Evolutionary conservation across 2,329 filamentous ascomycete species (phyloP).

Genomic region (Sporothrix curviconia): DNA sequence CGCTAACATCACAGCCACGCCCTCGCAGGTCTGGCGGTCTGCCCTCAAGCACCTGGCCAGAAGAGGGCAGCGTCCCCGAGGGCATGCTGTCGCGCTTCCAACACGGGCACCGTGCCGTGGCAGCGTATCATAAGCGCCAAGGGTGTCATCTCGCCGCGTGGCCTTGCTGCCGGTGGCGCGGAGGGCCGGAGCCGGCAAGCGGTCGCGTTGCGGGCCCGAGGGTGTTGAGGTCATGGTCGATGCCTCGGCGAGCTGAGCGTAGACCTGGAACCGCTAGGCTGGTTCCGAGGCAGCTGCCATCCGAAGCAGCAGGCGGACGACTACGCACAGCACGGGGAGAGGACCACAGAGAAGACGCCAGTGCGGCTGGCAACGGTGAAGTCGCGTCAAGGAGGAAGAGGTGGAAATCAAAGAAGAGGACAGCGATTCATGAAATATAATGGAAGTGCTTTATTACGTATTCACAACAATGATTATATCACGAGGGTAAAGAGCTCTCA

Average conservation of each 20-base stretch:
- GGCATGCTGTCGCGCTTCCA: constrained; percentile 50
- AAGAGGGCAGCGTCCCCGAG: constrained; percentile 30
- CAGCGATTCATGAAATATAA: neutral
- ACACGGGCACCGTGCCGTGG: constrained; percentile 81
- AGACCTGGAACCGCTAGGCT: constrained; percentile 46
- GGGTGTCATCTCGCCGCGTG: constrained; percentile 73
- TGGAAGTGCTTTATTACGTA: neutral
- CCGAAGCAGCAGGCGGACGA: constrained; percentile 27
- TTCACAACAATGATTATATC: neutral
- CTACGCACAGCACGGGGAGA: constrained; percentile 23
- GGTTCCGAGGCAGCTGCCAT: constrained; percentile 47
- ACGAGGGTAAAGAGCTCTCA: neutral
- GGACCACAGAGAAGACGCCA: neutral
- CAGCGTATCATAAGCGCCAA: constrained; percentile 87
- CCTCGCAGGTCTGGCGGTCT: constrained; percentile 83
- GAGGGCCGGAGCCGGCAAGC: constrained; percentile 39
- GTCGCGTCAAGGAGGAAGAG: constrained; percentile 10
- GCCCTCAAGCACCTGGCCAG: constrained; percentile 73
- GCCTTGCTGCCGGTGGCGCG: constrained; percentile 3
- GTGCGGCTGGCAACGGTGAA: constrained; percentile 21
- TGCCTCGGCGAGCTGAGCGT: constrained; percentile 47
- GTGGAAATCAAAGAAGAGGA: constrained; percentile 2
- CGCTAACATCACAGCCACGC: too few relatives aligned
- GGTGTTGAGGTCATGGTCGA: constrained; percentile 44
- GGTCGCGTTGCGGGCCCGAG: constrained; percentile 41